These are phyloP conservation scores for Stylosanthes scabra DNA, from an alignment of 331 rosid species.

Conservation along the genomic window DNA sequence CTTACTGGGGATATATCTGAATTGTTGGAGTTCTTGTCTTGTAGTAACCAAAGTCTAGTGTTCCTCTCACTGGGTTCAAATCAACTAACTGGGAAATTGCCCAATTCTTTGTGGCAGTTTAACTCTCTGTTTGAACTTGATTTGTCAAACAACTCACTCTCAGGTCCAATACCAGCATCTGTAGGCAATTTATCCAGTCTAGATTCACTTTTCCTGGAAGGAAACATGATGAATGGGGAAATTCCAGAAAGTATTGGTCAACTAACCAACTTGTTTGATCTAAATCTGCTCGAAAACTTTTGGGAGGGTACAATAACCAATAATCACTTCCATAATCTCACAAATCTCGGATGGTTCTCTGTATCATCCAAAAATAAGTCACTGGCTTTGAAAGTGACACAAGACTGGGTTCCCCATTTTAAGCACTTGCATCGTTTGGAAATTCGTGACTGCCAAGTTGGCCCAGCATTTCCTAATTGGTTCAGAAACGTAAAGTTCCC, in stretches of 20 bases:
- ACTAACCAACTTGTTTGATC: background rate
- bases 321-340: constrained; percentile 29
- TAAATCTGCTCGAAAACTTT: background rate
- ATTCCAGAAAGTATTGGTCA: constrained; percentile 38
- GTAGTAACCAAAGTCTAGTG: background rate
- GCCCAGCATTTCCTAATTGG: constrained; percentile 33
- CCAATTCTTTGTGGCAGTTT: constrained; percentile 16
- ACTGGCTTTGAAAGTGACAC: constrained; percentile 10
- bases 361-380: constrained; percentile 9
- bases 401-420: constrained; percentile 31
- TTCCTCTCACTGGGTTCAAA: background rate
- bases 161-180: constrained; percentile 27
- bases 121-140: background rate
- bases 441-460: constrained; percentile 11
- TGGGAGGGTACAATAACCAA: constrained; percentile 37
- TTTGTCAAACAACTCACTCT: constrained; percentile 12
- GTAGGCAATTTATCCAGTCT: constrained; percentile 24
- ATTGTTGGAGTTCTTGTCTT: constrained; percentile 24
- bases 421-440: background rate
- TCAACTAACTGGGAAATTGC: constrained; percentile 19
- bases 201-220: background rate
- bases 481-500: background rate
- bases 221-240: constrained; percentile 23
- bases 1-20: constrained; percentile 27
- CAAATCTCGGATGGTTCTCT: background rate